Base-by-base conservation (phyloP, 768 basidiomycete species). In the Mycena rosella region DNA sequence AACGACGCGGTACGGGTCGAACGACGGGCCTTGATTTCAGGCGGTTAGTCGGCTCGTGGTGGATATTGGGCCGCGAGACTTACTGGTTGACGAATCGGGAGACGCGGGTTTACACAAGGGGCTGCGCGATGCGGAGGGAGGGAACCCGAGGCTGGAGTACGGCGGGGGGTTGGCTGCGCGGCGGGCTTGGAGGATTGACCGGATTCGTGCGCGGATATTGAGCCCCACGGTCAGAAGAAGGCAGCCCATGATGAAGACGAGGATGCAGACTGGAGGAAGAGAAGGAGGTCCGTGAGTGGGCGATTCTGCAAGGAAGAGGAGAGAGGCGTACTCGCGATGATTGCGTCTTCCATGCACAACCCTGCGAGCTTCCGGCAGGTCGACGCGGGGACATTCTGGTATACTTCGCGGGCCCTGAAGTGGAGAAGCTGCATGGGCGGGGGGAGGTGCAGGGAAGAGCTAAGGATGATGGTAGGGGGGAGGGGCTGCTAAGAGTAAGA, bases 1-100 rank as follows among this genome's bases (percentile, higher is more conserved):
- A 34, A 74, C 73, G 67, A 70, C 61, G 48, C 67, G 74, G 38
- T 74, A 77, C 20, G 76, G 77, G 48, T 78, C 77, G n/a, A 75
- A 49, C 44, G 63, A 47, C 3, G 64, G 61, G 32, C 64, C 56
- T 49, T 38, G 32, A 34, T 11, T 11, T 11, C 18, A 27, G 26
- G 13, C 13, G 30, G 22, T 36, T 14, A 27, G 59, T 62, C 24
- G 63, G 53, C 11, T 45, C 40, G 22, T 11, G 22, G 65, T 30
- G 24, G 54, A 64, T 57, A 52, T 45, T n/a, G 22, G 5, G 48
- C 17, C 27, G 56, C 53, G 66, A 66, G 53, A 69, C 59, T 56
- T 5, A 56, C 59, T 53, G 42, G 20, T 44, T 8, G 42, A n/a
- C 42, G 42, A 22, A 22, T 14, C 24, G 34, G n/a, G n/a, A n/a